Evolutionary conservation across 345 rosid genomes (phyloP), one percentile per base, ranked within the genome.

Genomic region (Capsella bursapastoris): DNA sequence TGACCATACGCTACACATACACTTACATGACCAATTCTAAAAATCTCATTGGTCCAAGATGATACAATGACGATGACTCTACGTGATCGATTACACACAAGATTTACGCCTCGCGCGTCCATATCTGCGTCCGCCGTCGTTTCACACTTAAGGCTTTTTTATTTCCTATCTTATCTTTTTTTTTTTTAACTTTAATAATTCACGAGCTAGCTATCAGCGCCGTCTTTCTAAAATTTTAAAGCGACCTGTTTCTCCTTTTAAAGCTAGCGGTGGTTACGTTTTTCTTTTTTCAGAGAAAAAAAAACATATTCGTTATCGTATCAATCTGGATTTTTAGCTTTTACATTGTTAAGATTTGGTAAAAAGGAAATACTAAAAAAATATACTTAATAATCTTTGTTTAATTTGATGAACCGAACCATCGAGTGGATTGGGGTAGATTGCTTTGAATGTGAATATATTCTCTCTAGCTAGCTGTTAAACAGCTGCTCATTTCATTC

Each of bases 131-230:
- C 52, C 28, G 52, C 50, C 61, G 67, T 50, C 44, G 59, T 74
- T 63, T 59, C 5, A 28, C 37, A 47, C 44, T 15, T 53, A 15
- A 11, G 25, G 25, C 6, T 44, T 16, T 70, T 44, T 27, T 28
- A 6, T 70, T 43, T 34, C 22, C 3, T 7, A 15, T 57, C 13
- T 58, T 3, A 64, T 74, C 71, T 57, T 52, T 25, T 9, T 41
- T 45, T 60, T 44, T 9, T 41, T n/a, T 60, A 64, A 55, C 56
- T 75, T 68, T 62, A 52, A 75, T 75, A 75, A 60, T 68, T 68
- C 69, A 68, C 56, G 27, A 10, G 43, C 40, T 37, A 43, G 48
- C 37, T 8, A 8, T 22, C 37, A 34, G 8, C 74, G 79, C 70
- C 79, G 79, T 51, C 79, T 75, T 75, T 75, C 32, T 18, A 50